Percentiles rank a stretch among this genome's conserved stretches.
Evolutionary conservation across 2,329 filamentous ascomycete genomes (phyloP).

Genomic region (Colletotrichum agaves): DNA sequence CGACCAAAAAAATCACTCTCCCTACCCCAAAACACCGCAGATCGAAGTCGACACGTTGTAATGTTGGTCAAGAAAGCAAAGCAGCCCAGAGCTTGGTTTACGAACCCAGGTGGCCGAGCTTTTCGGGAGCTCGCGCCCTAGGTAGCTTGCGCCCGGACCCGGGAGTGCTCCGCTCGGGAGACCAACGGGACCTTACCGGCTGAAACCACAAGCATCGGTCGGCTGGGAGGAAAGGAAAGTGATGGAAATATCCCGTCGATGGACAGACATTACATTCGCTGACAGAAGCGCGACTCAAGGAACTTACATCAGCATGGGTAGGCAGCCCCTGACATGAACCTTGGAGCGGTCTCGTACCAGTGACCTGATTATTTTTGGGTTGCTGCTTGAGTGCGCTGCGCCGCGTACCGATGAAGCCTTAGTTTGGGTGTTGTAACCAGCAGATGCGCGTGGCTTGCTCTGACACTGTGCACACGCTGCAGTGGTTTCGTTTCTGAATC

Average conservation of each 20-base stretch:
- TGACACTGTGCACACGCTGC: constrained; percentile 3
- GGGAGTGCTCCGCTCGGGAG: constrained; percentile 16
- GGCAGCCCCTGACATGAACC: neutral
- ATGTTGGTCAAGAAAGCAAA: neutral
- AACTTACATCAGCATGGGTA: neutral
- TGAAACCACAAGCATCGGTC: constrained; percentile 3
- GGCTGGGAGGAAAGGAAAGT: neutral
- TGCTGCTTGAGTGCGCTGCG: no score
- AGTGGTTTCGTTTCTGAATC: constrained; percentile 33
- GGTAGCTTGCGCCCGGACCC: constrained; percentile 26
- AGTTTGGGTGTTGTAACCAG: neutral
- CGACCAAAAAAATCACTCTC: no score
- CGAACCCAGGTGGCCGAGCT: constrained; percentile 14
- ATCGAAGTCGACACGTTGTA: no score
- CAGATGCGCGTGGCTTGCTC: neutral
- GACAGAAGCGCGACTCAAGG: constrained; percentile 4
- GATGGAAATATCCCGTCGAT: neutral
- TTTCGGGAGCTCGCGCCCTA: neutral
- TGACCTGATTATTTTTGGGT: no score
- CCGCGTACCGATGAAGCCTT: neutral
- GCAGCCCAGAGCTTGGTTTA: neutral
- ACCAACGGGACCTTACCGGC: neutral
- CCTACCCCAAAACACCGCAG: no score
- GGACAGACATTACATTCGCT: neutral
- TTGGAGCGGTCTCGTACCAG: neutral